Evolutionary conservation across 2,329 filamentous ascomycete species (phyloP).

Genomic region (Aspergillus niger): DNA sequence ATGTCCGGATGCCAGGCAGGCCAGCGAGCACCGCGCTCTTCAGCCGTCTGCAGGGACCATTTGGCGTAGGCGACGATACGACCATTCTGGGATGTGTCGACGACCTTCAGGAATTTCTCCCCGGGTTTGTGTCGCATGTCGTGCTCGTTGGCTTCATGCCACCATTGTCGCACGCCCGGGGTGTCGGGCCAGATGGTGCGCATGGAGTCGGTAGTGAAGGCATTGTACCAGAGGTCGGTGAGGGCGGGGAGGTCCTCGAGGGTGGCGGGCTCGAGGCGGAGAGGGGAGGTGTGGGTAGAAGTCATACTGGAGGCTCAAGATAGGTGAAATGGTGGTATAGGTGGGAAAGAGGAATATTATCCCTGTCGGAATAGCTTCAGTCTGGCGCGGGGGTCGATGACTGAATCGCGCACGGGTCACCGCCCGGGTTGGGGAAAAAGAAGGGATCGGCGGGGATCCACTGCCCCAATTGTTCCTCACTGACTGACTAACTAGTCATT

Average conservation of each 20-base stretch:
- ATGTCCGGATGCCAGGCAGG: slow-evolving; percentile 31
- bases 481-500: too few relatives aligned
- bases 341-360: too few relatives aligned
- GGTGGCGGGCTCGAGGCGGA: slow-evolving; percentile 20
- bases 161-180: slow-evolving; percentile 30
- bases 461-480: too few relatives aligned
- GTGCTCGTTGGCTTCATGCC: slow-evolving; percentile 21
- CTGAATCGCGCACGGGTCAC: too few relatives aligned
- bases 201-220: slow-evolving; percentile 27
- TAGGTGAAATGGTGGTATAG: too few relatives aligned
- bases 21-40: slow-evolving; percentile 30
- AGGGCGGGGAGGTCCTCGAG: slow-evolving; percentile 28
- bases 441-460: too few relatives aligned
- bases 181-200: slow-evolving; percentile 30
- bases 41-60: slow-evolving; percentile 30
- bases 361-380: too few relatives aligned
- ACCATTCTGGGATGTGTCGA: slow-evolving; percentile 23
- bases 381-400: too few relatives aligned
- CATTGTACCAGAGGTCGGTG: slow-evolving; percentile 28
- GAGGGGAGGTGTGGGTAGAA: background rate
- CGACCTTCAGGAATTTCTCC: slow-evolving; percentile 30
- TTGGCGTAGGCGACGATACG: slow-evolving; percentile 32
- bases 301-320: background rate
- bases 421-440: too few relatives aligned
- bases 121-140: slow-evolving; percentile 29